Conservation (phyloP, 345 rosid species). For the Mercurialis annua region DNA sequence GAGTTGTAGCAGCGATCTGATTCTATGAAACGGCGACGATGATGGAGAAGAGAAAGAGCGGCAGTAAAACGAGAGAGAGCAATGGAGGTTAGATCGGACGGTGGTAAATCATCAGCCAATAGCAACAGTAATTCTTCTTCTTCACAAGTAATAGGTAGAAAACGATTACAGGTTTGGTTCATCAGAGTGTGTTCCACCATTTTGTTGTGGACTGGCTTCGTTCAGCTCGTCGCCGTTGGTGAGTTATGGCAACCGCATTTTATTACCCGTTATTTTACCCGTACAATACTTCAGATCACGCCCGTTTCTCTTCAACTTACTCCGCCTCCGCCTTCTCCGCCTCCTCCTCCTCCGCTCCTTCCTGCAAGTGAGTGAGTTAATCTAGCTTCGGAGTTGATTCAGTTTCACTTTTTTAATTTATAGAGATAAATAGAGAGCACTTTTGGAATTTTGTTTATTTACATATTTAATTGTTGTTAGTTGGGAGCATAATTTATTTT, state of each 20-base stretch:
- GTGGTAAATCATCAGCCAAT: constrained; percentile 45
- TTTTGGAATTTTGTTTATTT: constrained; percentile 5
- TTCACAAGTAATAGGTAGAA: constrained; percentile 56
- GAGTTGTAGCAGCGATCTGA: constrained; percentile 5
- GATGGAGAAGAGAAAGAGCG: neutral
- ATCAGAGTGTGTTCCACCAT: constrained; percentile 83
- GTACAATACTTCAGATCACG: constrained; percentile 41
- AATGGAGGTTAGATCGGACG: constrained; percentile 90
- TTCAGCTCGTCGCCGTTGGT: constrained; percentile 80
- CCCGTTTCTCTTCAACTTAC: constrained; percentile 30
- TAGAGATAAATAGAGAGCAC: neutral
- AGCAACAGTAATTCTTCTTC: constrained; percentile 18
- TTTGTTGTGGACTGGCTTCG: constrained; percentile 96
- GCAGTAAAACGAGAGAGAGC: constrained; percentile 35
- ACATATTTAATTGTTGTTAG: neutral
- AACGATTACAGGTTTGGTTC: constrained; percentile 78
- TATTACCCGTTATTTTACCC: constrained; percentile 47
- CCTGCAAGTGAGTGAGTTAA: constrained; percentile 44
- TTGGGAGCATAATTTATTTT: neutral
- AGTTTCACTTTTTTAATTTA: neutral
- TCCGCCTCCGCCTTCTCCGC: constrained; percentile 28
- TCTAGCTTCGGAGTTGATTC: neutral
- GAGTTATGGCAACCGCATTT: constrained; percentile 80
- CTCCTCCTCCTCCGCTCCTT: constrained; percentile 50
- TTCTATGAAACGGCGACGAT: constrained; percentile 72